phyloP scores from a whole-genome alignment of 1,139 yeast genomes.

The Pichia sorboxylosa region DNA sequence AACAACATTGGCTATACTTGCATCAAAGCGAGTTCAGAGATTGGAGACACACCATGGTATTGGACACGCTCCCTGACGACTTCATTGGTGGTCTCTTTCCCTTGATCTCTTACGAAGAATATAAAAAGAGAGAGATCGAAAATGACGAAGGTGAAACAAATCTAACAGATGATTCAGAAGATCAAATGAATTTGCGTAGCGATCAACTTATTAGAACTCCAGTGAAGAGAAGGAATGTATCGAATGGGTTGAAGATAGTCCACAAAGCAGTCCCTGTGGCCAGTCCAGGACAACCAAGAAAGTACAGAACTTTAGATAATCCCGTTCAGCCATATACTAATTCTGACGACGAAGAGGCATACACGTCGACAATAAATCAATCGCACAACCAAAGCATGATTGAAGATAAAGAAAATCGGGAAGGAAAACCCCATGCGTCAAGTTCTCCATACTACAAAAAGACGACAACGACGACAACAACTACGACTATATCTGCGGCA shows the following conservation, averaged over 20 bases:
- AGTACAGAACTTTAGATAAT: constrained; percentile 26
- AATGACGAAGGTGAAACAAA: constrained; percentile 24
- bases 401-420: constrained; percentile 12
- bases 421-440: constrained; percentile 1
- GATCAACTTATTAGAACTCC: constrained; percentile 51
- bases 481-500: constrained; percentile 23
- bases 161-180: constrained; percentile 21
- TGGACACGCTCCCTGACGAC: constrained; percentile 58
- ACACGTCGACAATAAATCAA: constrained; percentile 18
- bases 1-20: constrained; percentile 94
- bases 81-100: constrained; percentile 70
- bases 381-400: constrained; percentile 14
- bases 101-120: constrained; percentile 48
- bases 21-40: constrained; percentile 94
- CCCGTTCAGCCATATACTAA: constrained; percentile 19
- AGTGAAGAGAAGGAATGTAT: constrained; percentile 54
- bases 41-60: constrained; percentile 90
- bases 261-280: constrained; percentile 78
- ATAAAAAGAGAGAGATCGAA: constrained; percentile 34
- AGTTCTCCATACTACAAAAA: constrained; percentile 18
- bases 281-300: constrained; percentile 96
- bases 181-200: constrained; percentile 13
- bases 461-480: constrained; percentile 24
- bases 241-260: constrained; percentile 51
- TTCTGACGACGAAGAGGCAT: constrained; percentile 25